Evolutionary conservation across 2,329 filamentous ascomycete species (phyloP).

Genomic region (Ophiostoma perfectum): DNA sequence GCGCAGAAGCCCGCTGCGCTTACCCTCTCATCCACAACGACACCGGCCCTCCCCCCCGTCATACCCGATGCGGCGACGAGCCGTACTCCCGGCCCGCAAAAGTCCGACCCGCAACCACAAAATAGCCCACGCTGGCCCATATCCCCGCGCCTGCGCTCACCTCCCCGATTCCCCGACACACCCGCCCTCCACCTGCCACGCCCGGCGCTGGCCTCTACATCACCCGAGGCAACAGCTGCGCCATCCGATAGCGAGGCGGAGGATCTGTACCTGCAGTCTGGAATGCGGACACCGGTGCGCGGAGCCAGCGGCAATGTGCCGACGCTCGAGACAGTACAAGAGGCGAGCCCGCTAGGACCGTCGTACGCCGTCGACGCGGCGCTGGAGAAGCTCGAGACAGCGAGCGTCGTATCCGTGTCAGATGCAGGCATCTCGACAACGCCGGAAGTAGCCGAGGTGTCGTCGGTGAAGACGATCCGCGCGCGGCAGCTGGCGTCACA

Average conservation of each 20-base stretch:
- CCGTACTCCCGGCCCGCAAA: slow-evolving; percentile 60
- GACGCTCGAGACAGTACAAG: slow-evolving; percentile 83
- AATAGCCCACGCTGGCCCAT: slow-evolving; percentile 67
- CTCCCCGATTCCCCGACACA: slow-evolving; percentile 55
- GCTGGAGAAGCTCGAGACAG: slow-evolving; percentile 45
- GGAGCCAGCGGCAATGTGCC: slow-evolving; percentile 55
- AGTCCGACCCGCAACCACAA: slow-evolving; percentile 47
- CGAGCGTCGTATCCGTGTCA: slow-evolving; percentile 42
- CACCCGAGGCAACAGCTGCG: slow-evolving; percentile 37
- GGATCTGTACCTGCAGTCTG: slow-evolving; percentile 44
- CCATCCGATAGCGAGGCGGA: slow-evolving; percentile 50
- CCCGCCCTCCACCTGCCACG: slow-evolving; percentile 49
- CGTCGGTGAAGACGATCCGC: slow-evolving; percentile 41
- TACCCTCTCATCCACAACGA: slow-evolving; percentile 61
- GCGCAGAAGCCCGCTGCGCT: slow-evolving; percentile 55
- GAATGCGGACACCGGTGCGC: slow-evolving; percentile 56
- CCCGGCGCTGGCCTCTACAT: slow-evolving; percentile 39
- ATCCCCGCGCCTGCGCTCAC: slow-evolving; percentile 71
- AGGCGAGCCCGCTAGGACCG: slow-evolving; percentile 72
- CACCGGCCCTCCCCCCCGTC: slow-evolving; percentile 58
- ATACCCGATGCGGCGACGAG: slow-evolving; percentile 51
- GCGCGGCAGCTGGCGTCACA: slow-evolving; percentile 51
- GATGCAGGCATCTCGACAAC: slow-evolving; percentile 40
- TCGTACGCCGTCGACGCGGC: slow-evolving; percentile 42
- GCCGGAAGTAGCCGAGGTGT: slow-evolving; percentile 38